Percentiles rank a stretch among this genome's conserved stretches.
Evolutionary conservation across 495 filamentous ascomycete genomes (phyloP).

Genomic region (Hyaloscypha variabilis): DNA sequence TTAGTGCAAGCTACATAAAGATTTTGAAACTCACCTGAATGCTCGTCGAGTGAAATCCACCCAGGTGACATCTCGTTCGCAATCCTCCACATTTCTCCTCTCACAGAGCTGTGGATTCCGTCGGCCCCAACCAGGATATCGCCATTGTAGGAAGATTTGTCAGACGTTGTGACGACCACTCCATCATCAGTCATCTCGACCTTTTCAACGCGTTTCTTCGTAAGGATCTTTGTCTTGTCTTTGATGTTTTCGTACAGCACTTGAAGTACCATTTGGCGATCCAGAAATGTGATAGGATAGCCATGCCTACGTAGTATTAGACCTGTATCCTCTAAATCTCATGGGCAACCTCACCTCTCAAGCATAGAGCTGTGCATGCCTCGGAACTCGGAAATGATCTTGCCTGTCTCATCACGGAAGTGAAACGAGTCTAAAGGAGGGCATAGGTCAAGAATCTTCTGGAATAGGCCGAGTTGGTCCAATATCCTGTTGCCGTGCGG

Average conservation of each 20-base stretch:
- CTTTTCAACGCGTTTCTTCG: conserved; percentile 20
- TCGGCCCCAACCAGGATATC: conserved; percentile 37
- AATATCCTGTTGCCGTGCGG: conserved; percentile 38
- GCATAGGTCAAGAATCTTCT: too few relatives aligned
- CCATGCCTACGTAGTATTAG: conserved; percentile 8
- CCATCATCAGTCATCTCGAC: conserved; percentile 27
- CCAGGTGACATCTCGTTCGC: conserved; percentile 7
- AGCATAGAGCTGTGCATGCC: too few relatives aligned
- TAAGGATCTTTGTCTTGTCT: conserved; percentile 33
- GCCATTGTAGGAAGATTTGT: conserved; percentile 28
- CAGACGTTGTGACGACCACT: conserved; percentile 28
- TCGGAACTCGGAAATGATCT: not conserved
- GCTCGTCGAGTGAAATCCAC: conserved; percentile 10
- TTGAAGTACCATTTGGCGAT: conserved; percentile 26
- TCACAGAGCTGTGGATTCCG: conserved; percentile 33
- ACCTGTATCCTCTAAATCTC: too few relatives aligned
- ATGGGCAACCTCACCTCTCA: too few relatives aligned
- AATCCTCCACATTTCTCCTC: conserved; percentile 26
- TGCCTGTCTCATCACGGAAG: not conserved
- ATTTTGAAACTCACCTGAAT: conserved; percentile 38
- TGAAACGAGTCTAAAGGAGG: too few relatives aligned
- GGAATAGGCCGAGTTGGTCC: conserved; percentile 40
- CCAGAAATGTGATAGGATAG: not conserved
- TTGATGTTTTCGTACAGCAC: conserved; percentile 31
- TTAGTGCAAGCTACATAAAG: not conserved